These are phyloP conservation scores for Hypoxylon sp. DNA, from an alignment of 2,329 filamentous ascomycete genomes.

Conservation along the genomic window DNA sequence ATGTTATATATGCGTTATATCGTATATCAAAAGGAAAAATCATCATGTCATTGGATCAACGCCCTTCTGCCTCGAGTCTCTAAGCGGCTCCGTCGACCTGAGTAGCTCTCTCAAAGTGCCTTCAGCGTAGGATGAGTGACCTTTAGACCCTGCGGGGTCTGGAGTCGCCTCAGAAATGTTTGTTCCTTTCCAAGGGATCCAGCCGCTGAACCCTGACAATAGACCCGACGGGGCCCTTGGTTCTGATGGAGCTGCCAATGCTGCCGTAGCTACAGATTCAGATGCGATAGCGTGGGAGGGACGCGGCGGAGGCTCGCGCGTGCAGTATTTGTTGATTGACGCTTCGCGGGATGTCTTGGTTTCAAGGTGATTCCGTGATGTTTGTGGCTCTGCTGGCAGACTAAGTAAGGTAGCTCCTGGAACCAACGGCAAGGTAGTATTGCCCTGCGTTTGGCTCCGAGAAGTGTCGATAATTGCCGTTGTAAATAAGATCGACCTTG, in stretches of 20 bases:
- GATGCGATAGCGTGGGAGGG: constrained; percentile 46
- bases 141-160: constrained; percentile 54
- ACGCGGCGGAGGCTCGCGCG: constrained; percentile 50
- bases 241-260: constrained; percentile 50
- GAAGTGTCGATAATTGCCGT: constrained; percentile 63
- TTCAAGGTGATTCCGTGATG: constrained; percentile 66
- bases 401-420: constrained; percentile 64
- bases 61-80: neutral
- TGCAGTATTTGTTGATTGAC: constrained; percentile 36
- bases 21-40: neutral
- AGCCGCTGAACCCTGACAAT: constrained; percentile 60
- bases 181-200: constrained; percentile 63
- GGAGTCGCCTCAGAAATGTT: constrained; percentile 38
- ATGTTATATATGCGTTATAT: too few species aligned
- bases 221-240: constrained; percentile 44
- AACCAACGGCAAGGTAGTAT: constrained; percentile 53
- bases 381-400: constrained; percentile 70
- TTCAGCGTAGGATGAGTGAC: constrained; percentile 62
- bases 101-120: constrained; percentile 69
- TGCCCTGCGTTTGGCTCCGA: constrained; percentile 51
- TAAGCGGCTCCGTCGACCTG: constrained; percentile 54
- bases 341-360: constrained; percentile 58
- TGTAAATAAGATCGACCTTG: constrained; percentile 62
- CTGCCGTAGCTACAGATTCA: constrained; percentile 50
- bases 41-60: neutral